These are phyloP conservation scores for Malassezia arunalokei DNA, from an alignment of 1,284 basidiomycete species.

Conservation along the genomic window DNA sequence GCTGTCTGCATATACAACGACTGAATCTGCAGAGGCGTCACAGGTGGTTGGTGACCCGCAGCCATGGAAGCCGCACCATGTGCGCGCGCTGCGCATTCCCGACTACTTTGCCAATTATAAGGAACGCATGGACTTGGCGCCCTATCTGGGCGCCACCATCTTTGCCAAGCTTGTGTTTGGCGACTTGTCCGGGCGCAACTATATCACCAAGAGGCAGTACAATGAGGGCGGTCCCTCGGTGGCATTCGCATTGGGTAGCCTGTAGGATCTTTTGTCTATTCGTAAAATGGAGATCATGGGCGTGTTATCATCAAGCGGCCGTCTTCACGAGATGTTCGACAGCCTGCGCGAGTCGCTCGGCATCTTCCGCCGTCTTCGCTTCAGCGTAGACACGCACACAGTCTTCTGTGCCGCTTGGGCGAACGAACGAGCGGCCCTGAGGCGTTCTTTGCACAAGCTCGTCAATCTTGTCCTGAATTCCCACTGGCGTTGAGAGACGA, in stretches of 20 bases:
- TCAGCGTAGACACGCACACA: conserved; percentile 97
- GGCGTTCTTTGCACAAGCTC: conserved; percentile 68
- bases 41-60: conserved; percentile 35
- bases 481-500: conserved; percentile 64
- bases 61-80: conserved; percentile 30
- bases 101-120: conserved; percentile 45
- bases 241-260: conserved; percentile 16
- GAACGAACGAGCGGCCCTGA: conserved; percentile 78
- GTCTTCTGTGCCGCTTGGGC: conserved; percentile 96
- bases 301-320: not conserved
- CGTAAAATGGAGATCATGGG: not conserved
- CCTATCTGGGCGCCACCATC: conserved; percentile 42
- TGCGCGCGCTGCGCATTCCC: conserved; percentile 34
- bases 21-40: conserved; percentile 24
- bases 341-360: conserved; percentile 51
- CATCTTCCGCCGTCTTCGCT: conserved; percentile 60
- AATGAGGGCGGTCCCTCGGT: conserved; percentile 36
- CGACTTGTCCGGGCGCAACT: conserved; percentile 31
- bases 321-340: conserved; percentile 33
- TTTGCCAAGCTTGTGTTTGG: conserved; percentile 42
- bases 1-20: conserved; percentile 20
- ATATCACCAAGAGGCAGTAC: conserved; percentile 40
- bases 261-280: not conserved
- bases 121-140: conserved; percentile 38
- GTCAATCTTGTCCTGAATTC: conserved; percentile 76